phyloP scores from a whole-genome alignment of 2,329 filamentous ascomycete species.

The Colletotrichum costaricense region DNA sequence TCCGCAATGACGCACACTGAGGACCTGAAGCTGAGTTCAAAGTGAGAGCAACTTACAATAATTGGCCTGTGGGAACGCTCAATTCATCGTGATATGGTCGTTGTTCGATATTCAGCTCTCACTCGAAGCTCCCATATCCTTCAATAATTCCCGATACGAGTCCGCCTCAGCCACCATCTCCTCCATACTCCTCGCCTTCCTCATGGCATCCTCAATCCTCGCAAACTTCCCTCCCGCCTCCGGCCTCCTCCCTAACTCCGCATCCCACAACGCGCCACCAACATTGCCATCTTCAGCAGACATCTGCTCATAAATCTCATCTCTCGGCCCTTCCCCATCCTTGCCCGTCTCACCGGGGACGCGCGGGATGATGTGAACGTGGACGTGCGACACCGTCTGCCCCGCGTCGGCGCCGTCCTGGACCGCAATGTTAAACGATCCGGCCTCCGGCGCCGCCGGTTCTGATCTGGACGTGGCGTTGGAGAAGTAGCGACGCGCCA shows the following conservation, averaged over 20 bases:
- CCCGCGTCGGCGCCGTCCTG: constrained; percentile 92
- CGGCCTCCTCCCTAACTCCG: constrained; percentile 51
- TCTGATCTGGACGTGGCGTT: constrained; percentile 46
- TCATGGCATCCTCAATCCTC: constrained; percentile 76
- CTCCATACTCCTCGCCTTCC: constrained; percentile 73
- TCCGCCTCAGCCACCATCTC: constrained; percentile 86
- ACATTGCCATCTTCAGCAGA: constrained; percentile 89
- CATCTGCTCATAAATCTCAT: constrained; percentile 85
- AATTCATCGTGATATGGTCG: not conserved
- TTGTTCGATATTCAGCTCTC: not conserved
- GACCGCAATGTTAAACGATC: constrained; percentile 92
- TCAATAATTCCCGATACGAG: constrained; percentile 67
- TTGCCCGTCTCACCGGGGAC: constrained; percentile 64
- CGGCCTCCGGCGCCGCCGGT: constrained; percentile 65
- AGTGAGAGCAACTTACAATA: not conserved
- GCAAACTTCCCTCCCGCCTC: constrained; percentile 70
- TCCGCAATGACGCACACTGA: not conserved
- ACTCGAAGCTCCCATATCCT: constrained; percentile 49
- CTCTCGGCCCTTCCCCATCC: constrained; percentile 59
- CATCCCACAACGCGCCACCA: constrained; percentile 74
- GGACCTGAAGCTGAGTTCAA: not conserved
- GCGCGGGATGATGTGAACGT: constrained; percentile 91
- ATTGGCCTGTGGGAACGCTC: not conserved
- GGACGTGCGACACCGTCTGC: constrained; percentile 93
- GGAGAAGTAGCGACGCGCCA: constrained; percentile 68